Evolutionary conservation across 169 alveolate species (phyloP).

Genomic region (Cryptosporidium canis): DNA sequence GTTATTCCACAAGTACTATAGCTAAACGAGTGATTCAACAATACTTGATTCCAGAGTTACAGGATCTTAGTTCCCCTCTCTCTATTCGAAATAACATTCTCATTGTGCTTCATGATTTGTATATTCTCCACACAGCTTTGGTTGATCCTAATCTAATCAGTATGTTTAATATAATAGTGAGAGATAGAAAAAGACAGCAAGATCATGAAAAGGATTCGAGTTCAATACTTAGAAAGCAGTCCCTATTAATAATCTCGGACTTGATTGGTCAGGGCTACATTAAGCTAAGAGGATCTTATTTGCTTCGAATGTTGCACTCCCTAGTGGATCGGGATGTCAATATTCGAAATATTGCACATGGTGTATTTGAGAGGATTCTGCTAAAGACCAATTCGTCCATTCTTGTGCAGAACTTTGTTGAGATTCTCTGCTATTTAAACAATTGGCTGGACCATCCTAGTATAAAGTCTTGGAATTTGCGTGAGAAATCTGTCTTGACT

Average conservation of each 20-base stretch:
- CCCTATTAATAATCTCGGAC: conserved; percentile 39
- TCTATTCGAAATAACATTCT: conserved; percentile 33
- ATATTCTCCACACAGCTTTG: conserved; percentile 51
- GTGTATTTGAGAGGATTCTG: conserved; percentile 52
- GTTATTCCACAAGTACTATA: conserved; percentile 29
- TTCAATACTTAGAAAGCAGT: conserved; percentile 27
- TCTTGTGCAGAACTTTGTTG: conserved; percentile 62
- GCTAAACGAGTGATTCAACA: conserved; percentile 16
- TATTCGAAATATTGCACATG: conserved; percentile 55
- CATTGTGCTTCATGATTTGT: conserved; percentile 44
- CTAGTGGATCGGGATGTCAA: conserved; percentile 18
- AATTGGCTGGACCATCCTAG: conserved; percentile 62
- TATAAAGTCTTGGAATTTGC: conserved; percentile 26
- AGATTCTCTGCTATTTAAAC: conserved; percentile 49
- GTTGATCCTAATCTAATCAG: conserved; percentile 59
- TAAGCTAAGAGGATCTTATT: conserved; percentile 58
- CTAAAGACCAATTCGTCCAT: conserved; percentile 5
- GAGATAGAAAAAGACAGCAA: not conserved
- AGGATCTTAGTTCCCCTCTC: not conserved
- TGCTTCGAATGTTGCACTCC: conserved; percentile 19
- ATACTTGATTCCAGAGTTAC: conserved; percentile 34
- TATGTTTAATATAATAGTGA: conserved; percentile 16
- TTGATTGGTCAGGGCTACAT: conserved; percentile 66
- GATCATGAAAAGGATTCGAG: not conserved
- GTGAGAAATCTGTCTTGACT: not conserved